Conservation (phyloP, 768 basidiomycete species). For the Russula brevipes region DNA sequence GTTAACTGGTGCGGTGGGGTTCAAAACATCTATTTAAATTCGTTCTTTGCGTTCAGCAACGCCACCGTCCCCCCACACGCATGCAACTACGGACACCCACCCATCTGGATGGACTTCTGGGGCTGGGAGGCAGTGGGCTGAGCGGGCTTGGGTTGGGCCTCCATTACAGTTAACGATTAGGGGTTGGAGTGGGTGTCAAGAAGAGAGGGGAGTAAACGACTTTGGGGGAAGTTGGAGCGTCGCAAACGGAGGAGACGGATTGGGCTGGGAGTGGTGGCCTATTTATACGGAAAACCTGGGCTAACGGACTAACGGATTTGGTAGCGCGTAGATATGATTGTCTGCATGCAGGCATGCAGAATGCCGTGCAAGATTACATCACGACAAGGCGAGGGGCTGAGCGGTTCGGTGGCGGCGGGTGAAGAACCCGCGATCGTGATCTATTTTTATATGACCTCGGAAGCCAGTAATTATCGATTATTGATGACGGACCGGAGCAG, state of each 20-base stretch:
- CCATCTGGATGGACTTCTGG: constrained; percentile 56
- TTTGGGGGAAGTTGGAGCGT: neutral
- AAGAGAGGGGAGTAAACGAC: neutral
- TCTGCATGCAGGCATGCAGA: neutral
- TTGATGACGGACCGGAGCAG: too few species aligned
- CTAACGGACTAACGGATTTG: neutral
- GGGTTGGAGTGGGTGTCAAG: neutral
- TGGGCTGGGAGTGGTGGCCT: neutral
- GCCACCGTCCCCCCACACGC: too few species aligned
- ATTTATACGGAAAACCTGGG: neutral
- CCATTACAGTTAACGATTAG: constrained; percentile 25
- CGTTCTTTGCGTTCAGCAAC: neutral
- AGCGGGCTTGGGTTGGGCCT: constrained; percentile 30
- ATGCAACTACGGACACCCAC: constrained; percentile 37
- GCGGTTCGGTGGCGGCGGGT: too few species aligned
- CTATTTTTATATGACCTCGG: neutral
- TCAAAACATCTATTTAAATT: constrained; percentile 40
- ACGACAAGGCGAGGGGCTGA: neutral
- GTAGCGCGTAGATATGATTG: neutral
- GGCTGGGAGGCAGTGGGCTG: constrained; percentile 48
- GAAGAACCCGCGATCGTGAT: too few species aligned
- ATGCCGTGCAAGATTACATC: neutral
- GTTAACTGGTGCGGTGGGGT: constrained; percentile 37
- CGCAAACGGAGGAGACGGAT: neutral
- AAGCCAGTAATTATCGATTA: too few species aligned